Evolutionary conservation across 2,329 filamentous ascomycete species (phyloP).

Genomic region (Apiospora saccharicola): DNA sequence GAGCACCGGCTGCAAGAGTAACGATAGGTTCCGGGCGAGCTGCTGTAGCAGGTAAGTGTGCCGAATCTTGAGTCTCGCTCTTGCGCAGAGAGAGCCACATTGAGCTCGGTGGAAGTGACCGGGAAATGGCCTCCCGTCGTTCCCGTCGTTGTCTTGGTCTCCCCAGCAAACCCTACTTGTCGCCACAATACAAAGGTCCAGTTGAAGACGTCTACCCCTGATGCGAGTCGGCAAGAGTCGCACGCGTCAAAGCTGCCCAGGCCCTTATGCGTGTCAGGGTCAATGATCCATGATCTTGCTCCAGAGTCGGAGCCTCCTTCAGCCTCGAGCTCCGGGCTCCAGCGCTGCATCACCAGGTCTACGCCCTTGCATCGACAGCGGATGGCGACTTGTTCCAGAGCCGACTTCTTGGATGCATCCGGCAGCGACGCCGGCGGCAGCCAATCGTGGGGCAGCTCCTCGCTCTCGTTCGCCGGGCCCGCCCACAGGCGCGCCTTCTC

Average conservation of each 20-base stretch:
- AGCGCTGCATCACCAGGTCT: constrained; percentile 47
- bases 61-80: constrained; percentile 48
- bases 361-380: constrained; percentile 57
- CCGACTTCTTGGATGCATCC: constrained; percentile 29
- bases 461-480: constrained; percentile 32
- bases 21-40: constrained; percentile 52
- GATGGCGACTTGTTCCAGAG: constrained; percentile 43
- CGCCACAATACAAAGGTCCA: constrained; percentile 53
- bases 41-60: constrained; percentile 52
- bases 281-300: constrained; percentile 51
- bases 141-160: neutral
- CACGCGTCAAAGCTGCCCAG: constrained; percentile 52
- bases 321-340: constrained; percentile 38
- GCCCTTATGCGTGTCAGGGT: constrained; percentile 50
- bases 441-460: constrained; percentile 44
- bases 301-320: constrained; percentile 38
- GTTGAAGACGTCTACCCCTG: constrained; percentile 51
- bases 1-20: constrained; percentile 59
- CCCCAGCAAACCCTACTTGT: constrained; percentile 45
- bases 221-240: constrained; percentile 53
- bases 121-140: constrained; percentile 39
- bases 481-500: constrained; percentile 37
- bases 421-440: constrained; percentile 31
- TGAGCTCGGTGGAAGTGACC: constrained; percentile 41
- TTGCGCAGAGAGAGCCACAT: constrained; percentile 40